Percentiles rank a stretch among this genome's conserved stretches.
phyloP scores from a whole-genome alignment of 2,329 filamentous ascomycete species.

The Aspergillus udagawae region DNA sequence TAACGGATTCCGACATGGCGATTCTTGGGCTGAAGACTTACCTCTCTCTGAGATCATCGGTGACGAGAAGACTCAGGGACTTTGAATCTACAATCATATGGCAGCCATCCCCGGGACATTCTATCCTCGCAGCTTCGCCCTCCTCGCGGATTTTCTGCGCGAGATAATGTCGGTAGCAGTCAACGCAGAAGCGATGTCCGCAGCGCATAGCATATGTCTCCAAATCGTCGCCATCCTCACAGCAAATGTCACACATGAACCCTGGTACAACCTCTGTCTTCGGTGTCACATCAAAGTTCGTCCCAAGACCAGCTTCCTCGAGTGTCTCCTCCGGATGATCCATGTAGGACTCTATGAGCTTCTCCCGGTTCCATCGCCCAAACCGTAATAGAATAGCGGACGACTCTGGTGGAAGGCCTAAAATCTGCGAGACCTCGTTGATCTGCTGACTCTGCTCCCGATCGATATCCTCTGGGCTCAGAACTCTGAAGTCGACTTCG shows the following conservation, averaged over 20 bases:
- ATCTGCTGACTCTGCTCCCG: constrained; percentile 81
- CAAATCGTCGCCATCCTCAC: constrained; percentile 74
- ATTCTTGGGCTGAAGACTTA: constrained; percentile 26
- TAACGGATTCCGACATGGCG: not conserved
- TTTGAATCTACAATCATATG: constrained; percentile 86
- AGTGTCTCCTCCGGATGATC: constrained; percentile 75
- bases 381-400: constrained; percentile 85
- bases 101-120: constrained; percentile 85
- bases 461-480: constrained; percentile 75
- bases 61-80: constrained; percentile 73
- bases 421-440: constrained; percentile 83
- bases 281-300: constrained; percentile 58
- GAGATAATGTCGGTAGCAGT: constrained; percentile 90
- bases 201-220: constrained; percentile 92
- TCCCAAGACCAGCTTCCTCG: constrained; percentile 76
- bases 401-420: constrained; percentile 84
- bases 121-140: constrained; percentile 89
- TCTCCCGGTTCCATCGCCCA: constrained; percentile 94
- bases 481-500: constrained; percentile 80
- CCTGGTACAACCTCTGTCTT: constrained; percentile 67
- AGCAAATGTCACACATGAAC: constrained; percentile 94
- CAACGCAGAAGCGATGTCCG: constrained; percentile 85
- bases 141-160: constrained; percentile 91
- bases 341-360: constrained; percentile 94
- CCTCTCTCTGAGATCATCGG: constrained; percentile 54